A percentile compares a stretch with the other conserved stretches of the same genome.
Evolutionary conservation across 192 early-diverging fungal species (phyloP).

Genomic region (Chytriomyces sp.): DNA sequence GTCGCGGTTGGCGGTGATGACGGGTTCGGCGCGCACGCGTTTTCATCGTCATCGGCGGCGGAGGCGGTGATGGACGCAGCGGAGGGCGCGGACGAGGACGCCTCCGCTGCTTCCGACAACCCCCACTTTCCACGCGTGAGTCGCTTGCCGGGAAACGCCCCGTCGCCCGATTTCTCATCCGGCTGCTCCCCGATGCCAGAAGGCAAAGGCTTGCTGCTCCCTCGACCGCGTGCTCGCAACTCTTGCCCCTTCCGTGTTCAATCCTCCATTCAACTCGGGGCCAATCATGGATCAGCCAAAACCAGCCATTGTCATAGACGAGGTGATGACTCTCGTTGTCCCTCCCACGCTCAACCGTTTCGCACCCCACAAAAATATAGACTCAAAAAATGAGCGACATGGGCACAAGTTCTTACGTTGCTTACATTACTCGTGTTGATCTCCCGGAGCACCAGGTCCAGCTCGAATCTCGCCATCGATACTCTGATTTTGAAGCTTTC

Average conservation of each 20-base stretch:
- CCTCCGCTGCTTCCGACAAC: not conserved
- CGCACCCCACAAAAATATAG: conserved; percentile 6
- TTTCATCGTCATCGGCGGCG: no score
- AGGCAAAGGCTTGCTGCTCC: conserved; percentile 19
- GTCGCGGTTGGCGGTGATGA: not conserved
- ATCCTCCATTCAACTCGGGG: conserved; percentile 10
- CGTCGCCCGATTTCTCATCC: no score
- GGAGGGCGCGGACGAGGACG: not conserved
- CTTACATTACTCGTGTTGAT: conserved; percentile 59
- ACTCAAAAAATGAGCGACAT: conserved; percentile 44
- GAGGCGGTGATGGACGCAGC: no score
- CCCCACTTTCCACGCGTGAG: not conserved
- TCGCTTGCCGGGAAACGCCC: no score
- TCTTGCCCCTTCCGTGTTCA: not conserved
- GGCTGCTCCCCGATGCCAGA: not conserved
- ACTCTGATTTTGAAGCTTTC: conserved; percentile 96
- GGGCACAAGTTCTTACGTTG: conserved; percentile 48
- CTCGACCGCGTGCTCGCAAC: not conserved
- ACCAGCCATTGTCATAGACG: conserved; percentile 44
- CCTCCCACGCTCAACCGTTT: not conserved
- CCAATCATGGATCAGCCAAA: conserved; percentile 15
- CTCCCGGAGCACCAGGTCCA: conserved; percentile 29
- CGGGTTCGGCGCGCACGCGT: not conserved
- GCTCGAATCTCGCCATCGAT: conserved; percentile 77
- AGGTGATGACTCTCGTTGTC: conserved; percentile 28